Evolutionary conservation across 176 grass and related monocot genomes (phyloP), one percentile per base, ranked within the genome.

Genomic region (Avena sativa): DNA sequence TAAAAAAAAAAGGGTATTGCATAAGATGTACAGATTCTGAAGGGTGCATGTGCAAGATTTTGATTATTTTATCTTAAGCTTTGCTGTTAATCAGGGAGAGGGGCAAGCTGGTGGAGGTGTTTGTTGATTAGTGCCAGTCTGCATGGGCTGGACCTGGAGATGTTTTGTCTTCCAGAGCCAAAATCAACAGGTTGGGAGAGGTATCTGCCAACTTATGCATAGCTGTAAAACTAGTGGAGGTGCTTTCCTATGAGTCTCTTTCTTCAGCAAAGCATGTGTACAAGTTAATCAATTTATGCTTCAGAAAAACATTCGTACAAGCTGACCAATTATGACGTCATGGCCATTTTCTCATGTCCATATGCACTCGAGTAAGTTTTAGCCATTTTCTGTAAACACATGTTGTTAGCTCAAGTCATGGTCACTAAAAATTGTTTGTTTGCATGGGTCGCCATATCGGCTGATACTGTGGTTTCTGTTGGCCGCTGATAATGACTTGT

Each of bases 41-140:
- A 90, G 57, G 74, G 66, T 48, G 13, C 64, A 3, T 36, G 0
- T n/a, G 88, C 5, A 48, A 75, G 0, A 2, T 10, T 40, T 15
- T 9, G 12, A 5, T 40, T 74, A 10, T 34, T 65, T 78, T 60
- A 50, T n/a, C n/a, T 74, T 51, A 66, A 60, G 86, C 46, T 9
- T 55, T 73, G 23, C 53, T 64, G 86, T 53, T 80, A 73, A 89
- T 76, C 58, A 67, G 89, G 2, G 68, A 84, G 81, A 19, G 79
- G 48, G 34, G 44, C 87, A 71, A 19, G 79, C 62, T 82, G 86
- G 79, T 72, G 36, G 90, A 61, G 85, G 32, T 20, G 89, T 71
- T 91, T 56, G 89, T 91, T 86, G 90, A 89, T 89, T 78, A 67
- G 86, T 79, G 90, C 79, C 90, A 92, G 78, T 89, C 90, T 92